Conservation (phyloP, 108 stramenopile genomes). For the Cyclotella baltica region DNA sequence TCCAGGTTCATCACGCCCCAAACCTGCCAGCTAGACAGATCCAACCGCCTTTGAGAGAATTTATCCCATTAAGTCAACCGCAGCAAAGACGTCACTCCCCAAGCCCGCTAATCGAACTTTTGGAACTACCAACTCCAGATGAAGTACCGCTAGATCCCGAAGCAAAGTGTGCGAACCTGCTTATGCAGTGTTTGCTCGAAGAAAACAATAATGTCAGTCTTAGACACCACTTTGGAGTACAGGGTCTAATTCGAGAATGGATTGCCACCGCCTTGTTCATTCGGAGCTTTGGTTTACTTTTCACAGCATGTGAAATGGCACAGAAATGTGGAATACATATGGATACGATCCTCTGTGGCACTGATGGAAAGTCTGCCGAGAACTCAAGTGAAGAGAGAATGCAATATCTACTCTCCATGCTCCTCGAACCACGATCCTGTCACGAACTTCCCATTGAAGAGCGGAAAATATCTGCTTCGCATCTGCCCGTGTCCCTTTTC, state of each 20-base stretch:
- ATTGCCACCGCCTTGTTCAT: conserved; percentile 45
- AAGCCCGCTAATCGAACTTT: too few relatives aligned
- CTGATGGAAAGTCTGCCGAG: background rate
- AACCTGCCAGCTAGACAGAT: too few relatives aligned
- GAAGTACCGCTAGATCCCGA: too few relatives aligned
- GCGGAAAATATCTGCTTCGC: conserved; percentile 15
- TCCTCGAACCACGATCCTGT: conserved; percentile 15
- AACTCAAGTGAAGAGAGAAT: conserved; percentile 6
- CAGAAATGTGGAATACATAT: conserved; percentile 38
- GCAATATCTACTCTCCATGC: conserved; percentile 30
- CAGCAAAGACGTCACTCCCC: too few relatives aligned
- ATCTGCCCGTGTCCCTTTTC: conserved; percentile 27
- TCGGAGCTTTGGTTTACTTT: conserved; percentile 42
- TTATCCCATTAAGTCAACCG: too few relatives aligned
- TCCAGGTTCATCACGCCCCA: too few relatives aligned
- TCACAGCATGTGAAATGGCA: conserved; percentile 37
- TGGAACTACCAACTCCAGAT: too few relatives aligned
- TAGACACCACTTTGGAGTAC: conserved; percentile 53
- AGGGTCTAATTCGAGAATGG: conserved; percentile 47
- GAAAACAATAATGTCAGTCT: background rate
- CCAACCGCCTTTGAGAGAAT: too few relatives aligned
- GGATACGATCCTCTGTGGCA: conserved; percentile 46
- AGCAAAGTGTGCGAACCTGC: background rate
- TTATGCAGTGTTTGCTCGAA: background rate
- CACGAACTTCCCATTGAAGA: background rate